Evolutionary conservation across 805 yeast genomes (phyloP).

Genomic region (Candida vaughaniae): DNA sequence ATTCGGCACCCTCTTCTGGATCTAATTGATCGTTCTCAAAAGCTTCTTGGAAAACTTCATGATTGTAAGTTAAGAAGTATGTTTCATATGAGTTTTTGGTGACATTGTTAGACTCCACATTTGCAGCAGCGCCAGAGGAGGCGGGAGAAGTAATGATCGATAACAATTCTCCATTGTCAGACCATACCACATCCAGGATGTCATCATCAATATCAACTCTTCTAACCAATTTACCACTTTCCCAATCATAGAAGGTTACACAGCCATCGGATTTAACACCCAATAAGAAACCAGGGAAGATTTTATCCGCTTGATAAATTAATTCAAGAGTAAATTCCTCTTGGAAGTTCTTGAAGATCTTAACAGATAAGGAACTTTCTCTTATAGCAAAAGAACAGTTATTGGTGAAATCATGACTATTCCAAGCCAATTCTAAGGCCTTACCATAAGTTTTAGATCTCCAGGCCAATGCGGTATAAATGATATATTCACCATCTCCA

Average conservation of each 20-base stretch:
- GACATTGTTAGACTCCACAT: conserved; percentile 17
- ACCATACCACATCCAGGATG: conserved; percentile 83
- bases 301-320: conserved; percentile 70
- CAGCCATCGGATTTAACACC: conserved; percentile 84
- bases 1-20: conserved; percentile 87
- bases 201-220: conserved; percentile 79
- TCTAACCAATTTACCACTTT: conserved; percentile 76
- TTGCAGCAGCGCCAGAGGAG: conserved; percentile 17
- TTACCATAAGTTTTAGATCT: conserved; percentile 90
- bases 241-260: conserved; percentile 93
- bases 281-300: conserved; percentile 85
- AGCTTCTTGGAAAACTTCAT: conserved; percentile 64
- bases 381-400: conserved; percentile 71
- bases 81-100: conserved; percentile 51
- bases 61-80: conserved; percentile 73
- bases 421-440: conserved; percentile 93
- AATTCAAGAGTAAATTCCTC: conserved; percentile 67
- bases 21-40: conserved; percentile 56
- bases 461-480: conserved; percentile 97
- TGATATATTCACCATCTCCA: conserved; percentile 97
- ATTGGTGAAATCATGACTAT: conserved; percentile 72
- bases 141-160: conserved; percentile 52
- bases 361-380: conserved; percentile 63
- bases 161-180: conserved; percentile 88
- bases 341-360: conserved; percentile 80